Percentiles rank a stretch among this genome's conserved stretches.
Evolutionary conservation across 805 yeast genomes (phyloP).

Genomic region (Ogataea degrootiae): DNA sequence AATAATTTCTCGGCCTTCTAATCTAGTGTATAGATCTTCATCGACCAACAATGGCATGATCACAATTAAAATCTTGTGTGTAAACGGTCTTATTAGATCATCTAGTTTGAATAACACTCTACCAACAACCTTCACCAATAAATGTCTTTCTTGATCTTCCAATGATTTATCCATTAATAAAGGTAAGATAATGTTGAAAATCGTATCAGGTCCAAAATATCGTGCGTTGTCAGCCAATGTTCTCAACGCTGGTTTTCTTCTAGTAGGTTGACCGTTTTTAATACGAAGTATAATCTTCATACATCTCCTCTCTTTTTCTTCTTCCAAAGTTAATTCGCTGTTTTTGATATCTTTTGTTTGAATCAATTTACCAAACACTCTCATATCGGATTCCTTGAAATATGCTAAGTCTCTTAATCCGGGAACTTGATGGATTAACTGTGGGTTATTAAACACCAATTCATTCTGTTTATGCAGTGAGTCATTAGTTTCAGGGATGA

Average conservation of each 20-base stretch:
- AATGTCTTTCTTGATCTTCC: constrained; percentile 79
- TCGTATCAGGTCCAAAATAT: constrained; percentile 60
- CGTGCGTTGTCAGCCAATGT: constrained; percentile 59
- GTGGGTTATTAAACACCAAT: constrained; percentile 28
- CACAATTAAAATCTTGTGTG: constrained; percentile 67
- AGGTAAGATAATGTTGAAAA: constrained; percentile 73
- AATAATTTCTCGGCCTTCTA: constrained; percentile 76
- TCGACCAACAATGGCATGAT: constrained; percentile 77
- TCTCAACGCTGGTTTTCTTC: constrained; percentile 66
- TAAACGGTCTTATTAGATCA: constrained; percentile 62
- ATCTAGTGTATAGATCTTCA: constrained; percentile 67
- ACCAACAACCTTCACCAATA: constrained; percentile 71
- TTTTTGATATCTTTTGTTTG: constrained; percentile 27
- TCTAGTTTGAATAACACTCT: constrained; percentile 65
- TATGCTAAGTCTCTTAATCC: constrained; percentile 62
- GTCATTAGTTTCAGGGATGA: constrained; percentile 47
- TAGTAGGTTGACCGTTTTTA: constrained; percentile 71
- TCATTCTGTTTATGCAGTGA: constrained; percentile 21
- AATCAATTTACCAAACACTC: constrained; percentile 62
- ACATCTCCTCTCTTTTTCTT: constrained; percentile 53
- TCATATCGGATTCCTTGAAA: constrained; percentile 67
- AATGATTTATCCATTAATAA: constrained; percentile 64
- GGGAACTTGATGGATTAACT: constrained; percentile 51
- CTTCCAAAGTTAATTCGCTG: constrained; percentile 41
- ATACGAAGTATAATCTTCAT: constrained; percentile 61